Base-by-base conservation (phyloP, 192 early-diverging fungal genomes). In the Coemansia sp. region DNA sequence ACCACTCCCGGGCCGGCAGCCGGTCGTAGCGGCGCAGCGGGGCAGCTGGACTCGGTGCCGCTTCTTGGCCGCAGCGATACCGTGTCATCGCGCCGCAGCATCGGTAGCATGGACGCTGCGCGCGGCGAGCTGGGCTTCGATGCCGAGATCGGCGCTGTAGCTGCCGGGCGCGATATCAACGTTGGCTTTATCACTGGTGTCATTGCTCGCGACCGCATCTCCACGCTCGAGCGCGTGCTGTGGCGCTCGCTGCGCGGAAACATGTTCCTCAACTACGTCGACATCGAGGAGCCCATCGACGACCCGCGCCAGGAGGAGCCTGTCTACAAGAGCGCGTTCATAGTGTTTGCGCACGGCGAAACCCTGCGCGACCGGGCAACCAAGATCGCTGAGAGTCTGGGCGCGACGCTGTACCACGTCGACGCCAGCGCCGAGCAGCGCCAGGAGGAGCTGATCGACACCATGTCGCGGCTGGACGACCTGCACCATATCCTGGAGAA, bases 191-290 rank as follows among this genome's bases (percentile, higher is more conserved):
- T 99, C 49, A 90, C 97, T 32, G 97, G 97, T 29, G 97, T 99
- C 18, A 94, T 99, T 57, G 82, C 90, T 25, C 87, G 95, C 42
- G 63, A 71, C 23, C 88, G 89, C 57, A 87, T 95, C 71, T 85
- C 84, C 34, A 94, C 89, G 16, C 97, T 99, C 66, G 93, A 98
- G 78, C 88, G 95, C 58, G 89, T 99, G 57, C 88, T 99, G 48
- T 99, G 96, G 91, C 88, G 97, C 56, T 92, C 93, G 20, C 86
- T 99, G 49, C 90, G 97, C 53, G 97, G 97, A 29, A 99, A 99
- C 81, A 77, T 99, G 63, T 96, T 89, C 80, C 90, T 98, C 82
- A 98, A 96, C 75, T 85, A 90, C 49, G 92, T 93, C 4, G 95
- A 97, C 65, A 97, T 99, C 66, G 93, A 93, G 42, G 97, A 98